Percentiles rank a stretch among this genome's conserved stretches.
Conservation (phyloP, 208 protist species). For the Leptomonas seymouri region DNA sequence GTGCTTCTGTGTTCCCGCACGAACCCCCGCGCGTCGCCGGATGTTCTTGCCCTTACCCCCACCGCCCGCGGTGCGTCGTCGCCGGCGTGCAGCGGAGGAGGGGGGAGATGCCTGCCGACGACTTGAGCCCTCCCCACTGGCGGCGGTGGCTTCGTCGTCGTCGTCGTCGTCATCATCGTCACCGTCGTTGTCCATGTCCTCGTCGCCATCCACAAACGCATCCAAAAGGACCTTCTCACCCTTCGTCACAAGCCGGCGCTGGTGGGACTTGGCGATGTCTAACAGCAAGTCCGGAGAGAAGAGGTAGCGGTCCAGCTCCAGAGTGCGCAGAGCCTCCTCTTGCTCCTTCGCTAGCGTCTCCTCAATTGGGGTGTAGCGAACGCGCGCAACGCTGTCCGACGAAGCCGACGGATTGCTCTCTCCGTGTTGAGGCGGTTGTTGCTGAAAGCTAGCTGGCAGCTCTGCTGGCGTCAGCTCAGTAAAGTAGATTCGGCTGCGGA, state of each 20-base stretch:
- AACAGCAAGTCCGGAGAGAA: conserved; percentile 81
- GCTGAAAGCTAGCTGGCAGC: conserved; percentile 8
- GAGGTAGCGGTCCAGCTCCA: conserved; percentile 87
- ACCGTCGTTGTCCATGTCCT: conserved; percentile 19
- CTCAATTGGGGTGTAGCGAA: conserved; percentile 43
- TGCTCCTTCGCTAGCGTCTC: conserved; percentile 63
- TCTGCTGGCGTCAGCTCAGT: conserved; percentile 30
- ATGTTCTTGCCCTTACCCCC: not conserved
- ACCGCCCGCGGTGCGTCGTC: not conserved
- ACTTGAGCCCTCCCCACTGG: not conserved
- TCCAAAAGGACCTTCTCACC: conserved; percentile 69
- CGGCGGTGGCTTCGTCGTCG: not conserved
- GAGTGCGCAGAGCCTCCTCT: conserved; percentile 50
- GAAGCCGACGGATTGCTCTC: not conserved
- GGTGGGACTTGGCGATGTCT: conserved; percentile 78
- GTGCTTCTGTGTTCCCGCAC: conserved; percentile 53
- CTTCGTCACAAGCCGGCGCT: conserved; percentile 71
- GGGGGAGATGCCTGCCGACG: not conserved
- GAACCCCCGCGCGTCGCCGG: conserved; percentile 10
- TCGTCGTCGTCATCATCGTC: conserved; percentile 20
- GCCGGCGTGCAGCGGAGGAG: not conserved
- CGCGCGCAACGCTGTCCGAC: not conserved
- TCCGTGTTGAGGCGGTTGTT: conserved; percentile 9
- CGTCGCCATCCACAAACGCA: conserved; percentile 68
- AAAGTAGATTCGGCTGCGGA: conserved; percentile 80